Evolutionary conservation across 768 basidiomycete species (phyloP), one percentile per base, ranked within the genome.

Genomic region (Tylopilus sp.): DNA sequence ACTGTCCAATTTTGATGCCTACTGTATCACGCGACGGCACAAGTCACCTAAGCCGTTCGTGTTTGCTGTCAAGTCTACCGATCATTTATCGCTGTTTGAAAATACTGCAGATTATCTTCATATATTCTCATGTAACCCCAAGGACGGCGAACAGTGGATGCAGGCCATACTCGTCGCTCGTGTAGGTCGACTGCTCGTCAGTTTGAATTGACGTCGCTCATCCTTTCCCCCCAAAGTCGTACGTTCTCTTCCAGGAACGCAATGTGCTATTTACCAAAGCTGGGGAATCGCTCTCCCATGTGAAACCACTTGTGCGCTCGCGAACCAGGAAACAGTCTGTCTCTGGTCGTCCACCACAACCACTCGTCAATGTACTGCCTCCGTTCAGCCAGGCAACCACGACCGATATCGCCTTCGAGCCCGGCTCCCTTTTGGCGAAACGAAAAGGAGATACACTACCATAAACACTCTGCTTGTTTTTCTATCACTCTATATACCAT

Each of bases 51-150:
- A 92, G 64, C 75, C 82, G 0, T 95, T 83, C 56, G 80, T 85
- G 20, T 95, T 98, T 63, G 83, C 90, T 31, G 71, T 95, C 61
- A 95, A 95, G 69, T 91, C 91, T 4, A 88, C 89, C 11, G 92
- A 95, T 62, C 90, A 86, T 61, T 73, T 88, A 22, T 81, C 88
- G 1, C 78, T 87, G 61, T 98, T 98, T 61, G 94, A 97, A 71
- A 84, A 91, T 66, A 81, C 81, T 4, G 77, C 83, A 26, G 94
- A 98, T 61, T 98, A 95, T 70, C 66, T 92, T 49, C 93, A 97
- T 63, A 74, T 86, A 43, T 93, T 98, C 64, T 85, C 85, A 25
- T 88, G 88, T 57, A 79, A 82, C 39, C 80, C 83, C 60, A 79
- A 74, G 35, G 88, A 91, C 43, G 88, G 89, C 35, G 76, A 79